phyloP scores from a whole-genome alignment of 176 grass and related monocot species.

The Triticum timopheevii region DNA sequence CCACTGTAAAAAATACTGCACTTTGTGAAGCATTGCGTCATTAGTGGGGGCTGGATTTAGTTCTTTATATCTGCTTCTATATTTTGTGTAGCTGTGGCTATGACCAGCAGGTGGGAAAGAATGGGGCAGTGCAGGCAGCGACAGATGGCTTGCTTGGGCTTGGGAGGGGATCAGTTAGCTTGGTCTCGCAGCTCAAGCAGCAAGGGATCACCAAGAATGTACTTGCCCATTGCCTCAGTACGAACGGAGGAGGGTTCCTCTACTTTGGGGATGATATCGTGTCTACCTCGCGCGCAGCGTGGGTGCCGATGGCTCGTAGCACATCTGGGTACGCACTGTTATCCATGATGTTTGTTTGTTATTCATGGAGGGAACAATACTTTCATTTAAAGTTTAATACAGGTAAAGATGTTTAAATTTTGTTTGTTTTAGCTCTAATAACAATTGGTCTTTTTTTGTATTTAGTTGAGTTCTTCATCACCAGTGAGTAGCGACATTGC shows the following conservation, averaged over 20 bases:
- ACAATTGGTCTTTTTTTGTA: background rate
- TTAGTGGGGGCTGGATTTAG: background rate
- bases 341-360: background rate
- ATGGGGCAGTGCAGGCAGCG: slow-evolving; percentile 23
- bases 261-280: slow-evolving; percentile 86
- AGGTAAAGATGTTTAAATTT: too few relatives aligned
- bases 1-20: background rate
- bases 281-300: slow-evolving; percentile 47
- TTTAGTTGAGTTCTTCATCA: background rate
- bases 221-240: slow-evolving; percentile 76
- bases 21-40: background rate
- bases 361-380: background rate
- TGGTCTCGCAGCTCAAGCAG: slow-evolving; percentile 78
- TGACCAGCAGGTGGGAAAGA: slow-evolving; percentile 60
- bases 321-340: slow-evolving; percentile 38
- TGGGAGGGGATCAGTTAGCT: slow-evolving; percentile 59
- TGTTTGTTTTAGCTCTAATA: too few relatives aligned
- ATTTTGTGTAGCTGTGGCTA: slow-evolving; percentile 67
- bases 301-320: slow-evolving; percentile 57
- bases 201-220: slow-evolving; percentile 80
- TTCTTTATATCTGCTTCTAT: slow-evolving; percentile 10
- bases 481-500: background rate
- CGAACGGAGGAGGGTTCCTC: slow-evolving; percentile 65
- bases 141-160: slow-evolving; percentile 84
- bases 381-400: background rate